Evolutionary conservation across 148 eudicot genomes (phyloP), one percentile per base, ranked within the genome.

Genomic region (Spergularia marina): DNA sequence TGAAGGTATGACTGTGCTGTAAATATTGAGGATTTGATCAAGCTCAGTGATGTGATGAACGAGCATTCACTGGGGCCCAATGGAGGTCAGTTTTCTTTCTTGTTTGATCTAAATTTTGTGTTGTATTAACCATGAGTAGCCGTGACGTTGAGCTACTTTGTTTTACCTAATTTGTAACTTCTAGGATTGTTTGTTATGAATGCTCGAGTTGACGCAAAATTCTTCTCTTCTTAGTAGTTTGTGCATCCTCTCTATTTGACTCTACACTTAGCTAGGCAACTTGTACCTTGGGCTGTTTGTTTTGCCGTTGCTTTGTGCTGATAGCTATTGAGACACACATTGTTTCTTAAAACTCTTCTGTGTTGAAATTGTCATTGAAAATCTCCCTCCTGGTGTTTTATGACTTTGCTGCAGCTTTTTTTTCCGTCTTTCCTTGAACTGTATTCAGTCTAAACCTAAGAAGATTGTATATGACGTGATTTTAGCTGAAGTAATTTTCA

Each of bases 41-140:
- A 92, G 81, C 97, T 94, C 30, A 84, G 83, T 74, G 96, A 94
- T 87, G 97, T 91, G 64, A 94, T 94, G 98, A 84, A 66, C 79
- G 92, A 92, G 85, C 98, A 94, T 77, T 86, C 96, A 16, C 98
- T 94, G 77, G 98, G 98, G 68, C 98, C 98, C 54, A 92, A 94
- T 85, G 98, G 98, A 89, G 98, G 98, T 94, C 51, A 81, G 89
- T 12, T 71, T 30, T n/a, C 53, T 65, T 10, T 15, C 6, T 47
- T 49, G 9, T 65, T 66, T 73, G 47, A n/a, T 25, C 4, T 5
- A 54, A 10, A 16, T 56, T n/a, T 59, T 63, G 71, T 17, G 23
- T 63, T 36, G 10, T 30, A 14, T 34, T 13, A 44, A 21, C 6
- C n/a, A 44, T 18, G 51, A 40, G 72, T 75, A 21, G 23, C 49